Base-by-base conservation (phyloP, 306 rosid species). In the Hippophae rhamnoides region DNA sequence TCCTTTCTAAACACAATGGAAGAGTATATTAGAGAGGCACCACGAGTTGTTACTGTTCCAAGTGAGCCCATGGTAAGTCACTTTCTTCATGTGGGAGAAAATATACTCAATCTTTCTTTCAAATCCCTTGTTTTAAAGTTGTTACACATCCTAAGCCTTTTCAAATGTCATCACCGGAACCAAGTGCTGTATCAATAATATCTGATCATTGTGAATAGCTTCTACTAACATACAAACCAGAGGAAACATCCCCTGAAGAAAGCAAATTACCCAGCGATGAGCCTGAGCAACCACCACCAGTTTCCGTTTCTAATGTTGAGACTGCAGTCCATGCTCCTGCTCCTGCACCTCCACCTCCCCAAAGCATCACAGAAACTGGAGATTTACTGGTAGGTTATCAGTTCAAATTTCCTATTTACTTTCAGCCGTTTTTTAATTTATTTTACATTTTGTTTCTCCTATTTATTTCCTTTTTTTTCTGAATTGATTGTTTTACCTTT, bases 1-100 rank as follows among this genome's bases (percentile, higher is more conserved):
- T 89, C 99, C 52, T 93, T 93, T 72, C 99, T 93, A 57, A 67
- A 61, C 48, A 93, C 99, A 44, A 93, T 93, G 99, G 99, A 93
- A 57, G 97, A 93, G 72, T 93, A 93, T 64, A 93, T 93, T 47
- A 86, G 76, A 65, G 99, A 89, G 75, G 97, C 95, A 66, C 99
- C 99, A 0, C 85, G 97, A 40, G 80, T 72, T 64, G 94, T 93
- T 66, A 66, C 61, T n/a, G 99, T 67, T 76, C 89, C 97, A 38
- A 84, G 2, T 14, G 97, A 86, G 67, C 89, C 99, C 52, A 43
- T 93, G 99, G 99, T 93, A 62, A 79, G 97, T 82, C 41, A 18
- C 13, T 61, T 23, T 11, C 10, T 54, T 27, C 9, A 38, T 51
- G 42, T 64, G 56, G 44, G 63, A 25, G 49, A 69, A 57, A 62